A percentile compares a stretch with the other conserved stretches of the same genome.
Evolutionary conservation across 2,329 filamentous ascomycete species (phyloP).

Genomic region (Didymella keratinophila): DNA sequence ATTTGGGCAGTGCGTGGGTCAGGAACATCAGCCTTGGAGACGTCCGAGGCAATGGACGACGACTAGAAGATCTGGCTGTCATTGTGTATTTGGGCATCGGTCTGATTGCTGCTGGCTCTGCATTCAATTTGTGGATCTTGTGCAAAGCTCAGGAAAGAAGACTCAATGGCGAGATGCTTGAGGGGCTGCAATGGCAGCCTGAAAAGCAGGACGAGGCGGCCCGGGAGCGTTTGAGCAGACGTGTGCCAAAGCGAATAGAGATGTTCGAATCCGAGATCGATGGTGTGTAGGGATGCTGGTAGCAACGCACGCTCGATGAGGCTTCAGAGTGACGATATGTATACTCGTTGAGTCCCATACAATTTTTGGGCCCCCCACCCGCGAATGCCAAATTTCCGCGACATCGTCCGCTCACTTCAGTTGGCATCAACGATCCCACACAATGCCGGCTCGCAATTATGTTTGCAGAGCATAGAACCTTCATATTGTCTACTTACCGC

Average conservation of each 20-base stretch:
- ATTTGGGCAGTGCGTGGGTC: background rate
- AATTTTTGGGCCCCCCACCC: too few species aligned
- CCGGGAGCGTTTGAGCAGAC: background rate
- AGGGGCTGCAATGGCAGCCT: background rate
- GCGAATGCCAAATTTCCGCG: too few species aligned
- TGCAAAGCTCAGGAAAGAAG: background rate
- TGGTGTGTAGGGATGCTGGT: background rate
- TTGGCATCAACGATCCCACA: too few species aligned
- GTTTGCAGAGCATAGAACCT: too few species aligned
- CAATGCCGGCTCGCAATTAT: too few species aligned
- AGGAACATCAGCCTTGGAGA: background rate
- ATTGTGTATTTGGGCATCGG: background rate
- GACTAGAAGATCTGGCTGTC: background rate
- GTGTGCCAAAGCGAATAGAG: background rate
- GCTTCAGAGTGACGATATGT: too few species aligned
- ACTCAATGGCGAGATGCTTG: background rate
- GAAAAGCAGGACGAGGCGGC: background rate
- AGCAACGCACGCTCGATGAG: too few species aligned
- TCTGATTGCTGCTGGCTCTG: background rate
- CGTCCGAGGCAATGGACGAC: background rate
- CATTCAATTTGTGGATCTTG: background rate
- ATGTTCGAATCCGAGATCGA: background rate
- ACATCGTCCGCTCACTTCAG: too few species aligned
- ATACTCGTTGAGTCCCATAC: too few species aligned
- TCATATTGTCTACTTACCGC: too few species aligned